These are phyloP conservation scores for Fomitopsis serialis DNA, from an alignment of 768 basidiomycete genomes.

Conservation along the genomic window DNA sequence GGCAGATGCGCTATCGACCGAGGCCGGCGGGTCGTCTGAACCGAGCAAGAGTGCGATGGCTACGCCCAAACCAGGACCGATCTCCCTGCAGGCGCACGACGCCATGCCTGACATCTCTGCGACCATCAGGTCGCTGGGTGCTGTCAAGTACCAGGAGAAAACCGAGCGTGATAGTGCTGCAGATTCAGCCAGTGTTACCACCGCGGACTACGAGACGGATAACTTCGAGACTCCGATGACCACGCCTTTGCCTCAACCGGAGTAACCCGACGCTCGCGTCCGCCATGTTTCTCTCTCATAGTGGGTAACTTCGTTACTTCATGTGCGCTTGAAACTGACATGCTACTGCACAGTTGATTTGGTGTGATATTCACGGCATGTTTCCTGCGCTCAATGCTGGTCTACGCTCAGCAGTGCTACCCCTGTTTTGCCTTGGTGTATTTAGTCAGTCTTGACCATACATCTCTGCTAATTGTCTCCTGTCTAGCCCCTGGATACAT, in stretches of 20 bases:
- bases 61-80: slow-evolving; percentile 5
- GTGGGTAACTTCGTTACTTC: no score
- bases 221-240: slow-evolving; percentile 10
- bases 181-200: slow-evolving; percentile 4
- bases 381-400: no score
- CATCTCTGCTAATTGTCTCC: no score
- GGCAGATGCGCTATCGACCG: background rate
- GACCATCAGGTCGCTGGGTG: background rate
- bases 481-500: no score
- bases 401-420: no score
- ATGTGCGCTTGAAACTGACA: no score
- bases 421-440: no score
- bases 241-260: slow-evolving; percentile 9
- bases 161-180: background rate
- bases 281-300: no score
- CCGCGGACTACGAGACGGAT: slow-evolving; percentile 7
- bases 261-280: background rate
- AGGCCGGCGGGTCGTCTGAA: background rate
- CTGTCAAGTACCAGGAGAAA: background rate
- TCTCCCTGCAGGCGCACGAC: slow-evolving; percentile 5
- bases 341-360: no score
- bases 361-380: no score
- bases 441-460: no score
- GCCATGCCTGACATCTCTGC: slow-evolving; percentile 1
- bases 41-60: slow-evolving; percentile 3